Percentiles rank a stretch among this genome's conserved stretches.
Conservation (phyloP, 2,329 filamentous ascomycete species). For the Pseudogymnoascus sp. region DNA sequence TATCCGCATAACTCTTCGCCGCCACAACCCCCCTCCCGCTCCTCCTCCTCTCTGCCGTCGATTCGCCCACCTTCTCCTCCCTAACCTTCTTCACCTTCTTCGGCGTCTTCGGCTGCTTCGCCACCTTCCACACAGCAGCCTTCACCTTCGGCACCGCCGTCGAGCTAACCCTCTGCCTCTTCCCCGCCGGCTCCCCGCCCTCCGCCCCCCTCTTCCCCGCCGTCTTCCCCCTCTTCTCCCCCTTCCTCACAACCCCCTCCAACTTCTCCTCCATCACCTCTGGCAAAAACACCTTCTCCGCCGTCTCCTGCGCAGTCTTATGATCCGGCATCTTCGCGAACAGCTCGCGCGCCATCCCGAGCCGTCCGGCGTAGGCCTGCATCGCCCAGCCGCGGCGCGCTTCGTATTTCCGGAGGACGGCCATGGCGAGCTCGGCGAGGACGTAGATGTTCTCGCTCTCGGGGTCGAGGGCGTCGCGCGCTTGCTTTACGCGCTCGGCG, state of each 20-base stretch:
- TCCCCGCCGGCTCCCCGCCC: constrained; percentile 12
- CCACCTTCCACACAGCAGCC: constrained; percentile 20
- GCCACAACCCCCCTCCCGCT: constrained; percentile 32
- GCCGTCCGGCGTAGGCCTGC: constrained; percentile 72
- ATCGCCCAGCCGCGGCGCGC: constrained; percentile 80
- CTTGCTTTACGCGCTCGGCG: constrained; percentile 86
- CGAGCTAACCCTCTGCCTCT: constrained; percentile 19
- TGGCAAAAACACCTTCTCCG: constrained; percentile 75
- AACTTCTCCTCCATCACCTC: constrained; percentile 65
- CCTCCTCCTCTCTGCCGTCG: constrained; percentile 25
- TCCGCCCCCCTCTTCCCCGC: neutral
- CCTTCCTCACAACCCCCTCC: constrained; percentile 55
- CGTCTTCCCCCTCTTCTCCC: constrained; percentile 49
- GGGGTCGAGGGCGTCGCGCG: constrained; percentile 67
- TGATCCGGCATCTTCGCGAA: constrained; percentile 71
- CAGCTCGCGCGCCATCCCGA: constrained; percentile 70
- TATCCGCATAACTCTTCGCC: constrained; percentile 29
- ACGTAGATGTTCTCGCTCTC: constrained; percentile 72
- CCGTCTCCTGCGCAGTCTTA: constrained; percentile 72
- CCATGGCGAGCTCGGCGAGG: constrained; percentile 78
- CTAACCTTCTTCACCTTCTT: constrained; percentile 22
- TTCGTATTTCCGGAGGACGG: constrained; percentile 75
- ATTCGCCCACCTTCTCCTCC: neutral
- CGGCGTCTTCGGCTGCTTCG: constrained; percentile 21
- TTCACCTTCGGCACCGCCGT: constrained; percentile 21